Percentiles rank a stretch among this genome's conserved stretches.
phyloP scores from a whole-genome alignment of 108 stramenopile species.

The Pelagomonas calceolata region DNA sequence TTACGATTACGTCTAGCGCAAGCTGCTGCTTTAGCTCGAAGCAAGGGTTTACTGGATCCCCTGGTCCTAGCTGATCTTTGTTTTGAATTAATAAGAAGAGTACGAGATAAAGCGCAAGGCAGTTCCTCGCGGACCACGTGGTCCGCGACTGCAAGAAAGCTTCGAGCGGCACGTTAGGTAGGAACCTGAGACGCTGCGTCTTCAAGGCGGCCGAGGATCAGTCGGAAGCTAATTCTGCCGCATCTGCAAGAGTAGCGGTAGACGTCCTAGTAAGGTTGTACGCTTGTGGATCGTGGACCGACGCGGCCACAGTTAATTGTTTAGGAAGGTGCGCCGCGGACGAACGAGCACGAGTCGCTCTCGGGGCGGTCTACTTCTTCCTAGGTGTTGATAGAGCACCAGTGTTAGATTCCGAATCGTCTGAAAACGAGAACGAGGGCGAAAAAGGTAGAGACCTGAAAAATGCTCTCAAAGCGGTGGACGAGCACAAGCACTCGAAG shows the following conservation, averaged over 20 bases:
- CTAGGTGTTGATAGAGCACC: constrained; percentile 85
- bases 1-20: constrained; percentile 74
- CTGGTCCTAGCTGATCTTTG: constrained; percentile 70
- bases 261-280: constrained; percentile 87
- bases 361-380: constrained; percentile 83
- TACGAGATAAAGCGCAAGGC: constrained; percentile 69
- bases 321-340: constrained; percentile 62
- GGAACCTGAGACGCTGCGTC: constrained; percentile 25
- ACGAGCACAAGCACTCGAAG: constrained; percentile 22
- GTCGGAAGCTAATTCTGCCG: not conserved
- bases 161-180: constrained; percentile 48
- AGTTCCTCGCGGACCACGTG: constrained; percentile 84
- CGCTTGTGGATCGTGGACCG: constrained; percentile 87
- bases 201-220: constrained; percentile 12
- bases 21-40: constrained; percentile 76
- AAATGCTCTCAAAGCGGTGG: not conserved
- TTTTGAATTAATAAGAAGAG: constrained; percentile 73
- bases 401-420: constrained; percentile 62
- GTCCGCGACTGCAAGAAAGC: constrained; percentile 24
- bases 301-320: constrained; percentile 82
- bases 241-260: constrained; percentile 22
- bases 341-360: constrained; percentile 48
- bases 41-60: constrained; percentile 69
- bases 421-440: constrained; percentile 59
- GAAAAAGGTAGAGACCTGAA: constrained; percentile 41